Evolutionary conservation across 75 land plant species (phyloP).

Genomic region (Ceratopteris richardii): DNA sequence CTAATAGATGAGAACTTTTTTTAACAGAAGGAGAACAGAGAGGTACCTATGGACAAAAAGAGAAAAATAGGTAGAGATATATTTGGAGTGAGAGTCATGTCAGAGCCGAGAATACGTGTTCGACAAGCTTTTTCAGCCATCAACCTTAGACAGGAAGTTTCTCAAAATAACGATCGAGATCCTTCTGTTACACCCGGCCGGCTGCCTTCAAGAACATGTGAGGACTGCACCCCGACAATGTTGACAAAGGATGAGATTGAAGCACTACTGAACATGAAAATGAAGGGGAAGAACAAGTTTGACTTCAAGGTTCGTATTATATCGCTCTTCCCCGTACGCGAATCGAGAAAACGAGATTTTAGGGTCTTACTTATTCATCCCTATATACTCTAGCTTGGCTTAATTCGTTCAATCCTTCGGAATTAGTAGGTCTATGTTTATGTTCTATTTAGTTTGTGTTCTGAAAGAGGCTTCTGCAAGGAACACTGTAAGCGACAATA

Average conservation of each 20-base stretch:
- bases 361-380: too few species aligned
- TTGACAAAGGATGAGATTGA: slow-evolving; percentile 45
- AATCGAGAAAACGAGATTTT: too few species aligned
- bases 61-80: slow-evolving; percentile 18
- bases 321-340: too few species aligned
- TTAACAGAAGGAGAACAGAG: slow-evolving; percentile 24
- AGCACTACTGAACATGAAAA: slow-evolving; percentile 45
- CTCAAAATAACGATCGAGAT: neutral
- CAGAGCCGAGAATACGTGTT: slow-evolving; percentile 4
- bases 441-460: too few species aligned
- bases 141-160: slow-evolving; percentile 8
- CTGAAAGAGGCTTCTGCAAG: too few species aligned
- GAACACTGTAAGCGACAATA: too few species aligned
- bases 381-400: too few species aligned
- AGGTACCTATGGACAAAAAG: slow-evolving; percentile 29
- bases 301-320: slow-evolving; percentile 52
- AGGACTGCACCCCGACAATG: slow-evolving; percentile 7
- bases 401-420: too few species aligned
- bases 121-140: slow-evolving; percentile 17
- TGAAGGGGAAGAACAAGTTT: slow-evolving; percentile 57
- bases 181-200: slow-evolving; percentile 3
- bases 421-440: too few species aligned
- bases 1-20: neutral
- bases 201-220: neutral
- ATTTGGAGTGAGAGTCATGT: slow-evolving; percentile 2